Base-by-base conservation (phyloP, 805 yeast genomes). In the Phaffomyces thermotolerans region DNA sequence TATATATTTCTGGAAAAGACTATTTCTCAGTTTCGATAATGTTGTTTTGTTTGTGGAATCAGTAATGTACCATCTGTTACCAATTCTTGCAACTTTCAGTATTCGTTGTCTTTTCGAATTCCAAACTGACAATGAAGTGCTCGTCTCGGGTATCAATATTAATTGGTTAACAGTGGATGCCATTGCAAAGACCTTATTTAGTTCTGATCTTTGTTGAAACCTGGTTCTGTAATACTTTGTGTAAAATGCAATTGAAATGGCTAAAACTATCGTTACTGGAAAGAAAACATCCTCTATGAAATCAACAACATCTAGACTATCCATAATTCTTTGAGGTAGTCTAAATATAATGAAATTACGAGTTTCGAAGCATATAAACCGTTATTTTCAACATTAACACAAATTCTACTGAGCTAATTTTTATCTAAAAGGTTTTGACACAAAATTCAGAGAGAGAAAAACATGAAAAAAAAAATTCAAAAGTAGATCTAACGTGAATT, bases 71-170 rank as follows among this genome's bases (percentile, higher is more conserved):
- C 56, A 57, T 10, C 38, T 50, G 13, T 38, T 37, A 4, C 49
- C 45, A 9, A 46, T 45, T 18, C 43, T 45, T 8, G 40, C 25
- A 8, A 52, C 34, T 31, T 42, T 52, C 44, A 45, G 53, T 12
- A 56, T 33, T 39, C 43, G 32, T 58, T 39, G 44, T 56, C 52
- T 36, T 52, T 51, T 24, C 51, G 41, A 34, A 45, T 59, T 43
- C 57, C 59, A 18, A 8, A 60, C 43, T 5, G 57, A 42, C 36
- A 59, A 56, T 12, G 53, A 43, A n/a, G 62, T 52, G 10, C 44
- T 47, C 9, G 55, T 53, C 14, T 63, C 39, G 47, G 63, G 66
- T n/a, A 54, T 55, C 10, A 46, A 29, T 8, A 48, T 40, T 14
- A 39, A 30, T 23, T 40, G 41, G n/a, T 41, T 34, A 5, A 45